These are phyloP conservation scores for Ganoderma lingzhi DNA, from an alignment of 1,284 basidiomycete genomes.

Conservation along the genomic window DNA sequence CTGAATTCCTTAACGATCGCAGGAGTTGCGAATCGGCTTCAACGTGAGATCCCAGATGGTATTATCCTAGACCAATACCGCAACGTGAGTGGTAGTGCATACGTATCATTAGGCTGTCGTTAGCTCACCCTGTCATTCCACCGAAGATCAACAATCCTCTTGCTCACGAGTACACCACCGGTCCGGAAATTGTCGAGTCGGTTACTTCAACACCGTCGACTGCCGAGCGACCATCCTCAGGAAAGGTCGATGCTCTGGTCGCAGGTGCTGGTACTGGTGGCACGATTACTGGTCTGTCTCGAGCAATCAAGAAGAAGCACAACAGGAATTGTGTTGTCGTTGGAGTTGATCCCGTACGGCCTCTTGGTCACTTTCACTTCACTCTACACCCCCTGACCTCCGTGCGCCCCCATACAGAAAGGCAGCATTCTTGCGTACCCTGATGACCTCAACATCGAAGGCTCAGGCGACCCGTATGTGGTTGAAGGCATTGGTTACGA, in stretches of 20 bases:
- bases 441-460: slow-evolving; percentile 52
- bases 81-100: slow-evolving; percentile 56
- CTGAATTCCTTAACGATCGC: slow-evolving; percentile 82
- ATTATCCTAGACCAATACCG: slow-evolving; percentile 94
- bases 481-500: slow-evolving; percentile 97
- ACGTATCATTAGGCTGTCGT: background rate
- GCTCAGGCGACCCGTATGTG: slow-evolving; percentile 71
- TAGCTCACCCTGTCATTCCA: background rate
- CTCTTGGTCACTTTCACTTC: background rate
- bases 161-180: slow-evolving; percentile 89
- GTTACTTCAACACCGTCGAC: slow-evolving; percentile 71
- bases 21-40: slow-evolving; percentile 86
- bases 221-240: slow-evolving; percentile 60
- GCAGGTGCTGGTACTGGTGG: slow-evolving; percentile 96
- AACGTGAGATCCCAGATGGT: slow-evolving; percentile 82
- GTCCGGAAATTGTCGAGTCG: slow-evolving; percentile 87
- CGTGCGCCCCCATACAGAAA: slow-evolving; percentile 51
- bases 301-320: slow-evolving; percentile 82
- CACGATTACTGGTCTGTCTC: slow-evolving; percentile 88
- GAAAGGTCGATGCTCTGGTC: slow-evolving; percentile 86
- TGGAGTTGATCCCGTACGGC: slow-evolving; percentile 89
- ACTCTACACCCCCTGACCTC: slow-evolving; percentile 6
- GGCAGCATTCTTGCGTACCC: slow-evolving; percentile 90
- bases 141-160: slow-evolving; percentile 81
- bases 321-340: slow-evolving; percentile 79